Base-by-base conservation (phyloP, 208 protist genomes). In the Trypanosoma theileri region DNA sequence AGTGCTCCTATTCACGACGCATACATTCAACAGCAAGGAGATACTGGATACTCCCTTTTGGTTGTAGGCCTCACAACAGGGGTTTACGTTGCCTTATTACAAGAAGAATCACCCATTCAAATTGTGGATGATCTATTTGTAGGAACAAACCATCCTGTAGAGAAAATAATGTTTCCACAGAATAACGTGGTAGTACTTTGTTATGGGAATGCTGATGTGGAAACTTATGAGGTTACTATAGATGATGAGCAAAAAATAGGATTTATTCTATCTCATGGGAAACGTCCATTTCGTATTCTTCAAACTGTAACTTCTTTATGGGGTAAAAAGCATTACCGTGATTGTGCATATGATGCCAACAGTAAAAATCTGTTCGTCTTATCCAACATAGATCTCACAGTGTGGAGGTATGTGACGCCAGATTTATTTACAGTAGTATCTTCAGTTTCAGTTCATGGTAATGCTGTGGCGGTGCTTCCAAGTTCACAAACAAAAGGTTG, bases 161-260 rank as follows among this genome's bases (percentile, higher is more conserved):
- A 80, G 52, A 81, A 75, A 54, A 66, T 81, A 50, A 52, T 86
- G 26, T 90, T 82, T 60, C 7, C 59, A 8, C 3, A 56, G 6
- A 42, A 70, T 54, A 50, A 31, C 22, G 63, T 60, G 19, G 14
- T 66, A 28, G 75, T 72, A 22, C 62, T 94, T 28, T 94, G 88
- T 53, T 82, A 82, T 26, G 70, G 67, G 21, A 84, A 91, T 69
- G 81, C 84, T 50, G 75, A 73, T 31, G 75, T 93, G 48, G 77
- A 81, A 50, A 83, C 60, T 19, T 71, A 82, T 67, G 52, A 42
- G 4, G 16, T 86, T 44, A 41, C 62, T 59, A n/a, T 77, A 0
- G 44, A 64, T 21, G 57, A 59, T 40, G 28, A 66, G 10, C 54
- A 80, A 42, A 64, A 69, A 22, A 59, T 79, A 9, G 45, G 35